Conservation (phyloP, 345 rosid genomes). For the Sisymbrium altissimum region DNA sequence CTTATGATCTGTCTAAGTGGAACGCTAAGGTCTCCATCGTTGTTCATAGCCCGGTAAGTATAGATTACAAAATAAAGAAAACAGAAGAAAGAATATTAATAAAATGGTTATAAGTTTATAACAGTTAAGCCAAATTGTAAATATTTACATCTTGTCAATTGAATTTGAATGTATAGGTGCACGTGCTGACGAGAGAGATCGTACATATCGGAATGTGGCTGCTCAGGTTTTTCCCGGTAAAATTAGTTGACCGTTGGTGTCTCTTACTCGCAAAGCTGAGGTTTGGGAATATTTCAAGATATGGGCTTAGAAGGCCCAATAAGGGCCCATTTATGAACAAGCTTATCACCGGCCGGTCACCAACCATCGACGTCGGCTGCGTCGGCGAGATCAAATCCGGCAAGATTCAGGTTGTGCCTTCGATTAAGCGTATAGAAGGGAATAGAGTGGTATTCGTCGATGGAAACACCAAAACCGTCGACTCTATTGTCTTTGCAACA, state of each 20-base stretch:
- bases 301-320: constrained; percentile 44
- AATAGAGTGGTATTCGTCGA: constrained; percentile 32
- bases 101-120: neutral
- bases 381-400: constrained; percentile 35
- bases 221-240: constrained; percentile 19
- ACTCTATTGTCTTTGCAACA: constrained; percentile 56
- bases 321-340: constrained; percentile 43
- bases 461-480: constrained; percentile 22
- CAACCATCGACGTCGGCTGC: constrained; percentile 57
- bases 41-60: constrained; percentile 40
- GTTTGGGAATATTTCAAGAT: constrained; percentile 30
- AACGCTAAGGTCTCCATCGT: constrained; percentile 45
- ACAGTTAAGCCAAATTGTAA: neutral
- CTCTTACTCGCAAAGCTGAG: constrained; percentile 12
- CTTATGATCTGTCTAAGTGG: constrained; percentile 41
- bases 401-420: constrained; percentile 39
- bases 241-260: constrained; percentile 32
- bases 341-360: constrained; percentile 38
- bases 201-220: constrained; percentile 34
- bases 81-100: neutral
- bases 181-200: constrained; percentile 36
- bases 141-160: neutral
- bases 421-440: constrained; percentile 33
- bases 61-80: neutral
- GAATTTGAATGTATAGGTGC: constrained; percentile 27